These are phyloP conservation scores for Zygosaccharomyces lentus DNA, from an alignment of 805 yeast species.

Conservation along the genomic window DNA sequence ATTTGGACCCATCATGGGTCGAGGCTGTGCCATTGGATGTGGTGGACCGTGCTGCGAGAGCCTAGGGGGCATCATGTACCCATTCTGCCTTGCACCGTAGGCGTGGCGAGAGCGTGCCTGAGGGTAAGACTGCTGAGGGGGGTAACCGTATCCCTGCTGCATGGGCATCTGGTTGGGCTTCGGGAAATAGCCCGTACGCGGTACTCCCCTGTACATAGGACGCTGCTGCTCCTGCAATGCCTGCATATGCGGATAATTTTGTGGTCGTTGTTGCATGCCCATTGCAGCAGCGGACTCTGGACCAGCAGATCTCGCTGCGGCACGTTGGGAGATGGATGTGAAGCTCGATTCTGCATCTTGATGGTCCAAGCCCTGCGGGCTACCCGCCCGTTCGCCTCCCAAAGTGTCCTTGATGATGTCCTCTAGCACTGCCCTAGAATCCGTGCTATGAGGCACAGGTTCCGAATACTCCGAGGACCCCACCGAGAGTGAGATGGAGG, in stretches of 20 bases:
- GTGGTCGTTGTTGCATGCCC: conserved; percentile 19
- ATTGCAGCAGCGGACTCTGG: conserved; percentile 17
- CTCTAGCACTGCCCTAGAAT: conserved; percentile 22
- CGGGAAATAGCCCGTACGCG: neutral
- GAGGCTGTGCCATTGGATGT: conserved; percentile 5
- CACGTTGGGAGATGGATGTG: conserved; percentile 77
- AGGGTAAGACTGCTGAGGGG: conserved; percentile 5
- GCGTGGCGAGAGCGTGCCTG: conserved; percentile 1
- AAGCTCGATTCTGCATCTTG: conserved; percentile 48
- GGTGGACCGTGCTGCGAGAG: conserved; percentile 4
- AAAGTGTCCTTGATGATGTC: conserved; percentile 25
- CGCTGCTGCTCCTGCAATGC: conserved; percentile 4
- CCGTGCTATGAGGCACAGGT: conserved; percentile 9
- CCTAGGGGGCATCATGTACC: conserved; percentile 8
- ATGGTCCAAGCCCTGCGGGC: conserved; percentile 8
- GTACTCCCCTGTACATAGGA: conserved; percentile 2
- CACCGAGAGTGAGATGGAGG: conserved; percentile 17
- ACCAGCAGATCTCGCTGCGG: conserved; percentile 35
- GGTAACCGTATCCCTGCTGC: neutral
- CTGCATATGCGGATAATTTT: conserved; percentile 13
- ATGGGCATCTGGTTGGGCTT: neutral
- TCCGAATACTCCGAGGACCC: conserved; percentile 23
- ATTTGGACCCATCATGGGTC: neutral
- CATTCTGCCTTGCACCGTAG: conserved; percentile 1
- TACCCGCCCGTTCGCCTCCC: conserved; percentile 12